Base-by-base conservation (phyloP, 345 rosid species). In the Streptanthus diversifolius region DNA sequence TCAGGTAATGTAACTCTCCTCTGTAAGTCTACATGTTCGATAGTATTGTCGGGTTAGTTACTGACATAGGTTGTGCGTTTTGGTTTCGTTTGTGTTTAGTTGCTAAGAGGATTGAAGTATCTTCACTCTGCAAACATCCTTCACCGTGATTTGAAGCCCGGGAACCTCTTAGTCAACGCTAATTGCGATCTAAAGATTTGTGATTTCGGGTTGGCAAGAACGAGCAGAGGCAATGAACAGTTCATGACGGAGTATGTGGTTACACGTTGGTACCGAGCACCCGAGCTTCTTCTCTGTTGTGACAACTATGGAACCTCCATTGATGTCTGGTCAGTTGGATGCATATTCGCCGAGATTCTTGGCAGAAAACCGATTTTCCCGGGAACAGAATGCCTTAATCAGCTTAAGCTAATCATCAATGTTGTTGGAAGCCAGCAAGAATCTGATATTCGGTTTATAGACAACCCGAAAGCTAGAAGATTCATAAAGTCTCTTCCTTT, bases 231-330 rank as follows among this genome's bases (percentile, higher is more conserved):
- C 19, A 80, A 81, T 52, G 90, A 80, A 61, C 90, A 88, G 84
- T 86, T 86, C 81, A 93, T 93, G 97, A 91, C 97, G 0, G 91
- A 87, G 72, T 90, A 92, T 51, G 96, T 87, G 24, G 98, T 88
- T 30, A 92, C 97, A 7, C 92, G 96, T 25, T 93, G 96, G 97
- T 93, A 93, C 76, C 85, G 96, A 45, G 98, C 96, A 45, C 96
- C 98, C 0, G 97, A 90, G 74, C 95, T 93, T 30, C 97, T 93
- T 40, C 91, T 93, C 18, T 84, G 90, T 64, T 88, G 90, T 49
- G 95, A 90, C 76, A 85, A 85, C 80, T 89, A 90, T 32, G 93
- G 96, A 22, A 86, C 96, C 27, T 90, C 90, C 5, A 86, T 93
- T 45, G 97, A 93, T 36, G 80, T 90, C 22, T 93, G 97, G 98